Conservation (phyloP, 208 protist species). For the Leishmania martiniquensis region DNA sequence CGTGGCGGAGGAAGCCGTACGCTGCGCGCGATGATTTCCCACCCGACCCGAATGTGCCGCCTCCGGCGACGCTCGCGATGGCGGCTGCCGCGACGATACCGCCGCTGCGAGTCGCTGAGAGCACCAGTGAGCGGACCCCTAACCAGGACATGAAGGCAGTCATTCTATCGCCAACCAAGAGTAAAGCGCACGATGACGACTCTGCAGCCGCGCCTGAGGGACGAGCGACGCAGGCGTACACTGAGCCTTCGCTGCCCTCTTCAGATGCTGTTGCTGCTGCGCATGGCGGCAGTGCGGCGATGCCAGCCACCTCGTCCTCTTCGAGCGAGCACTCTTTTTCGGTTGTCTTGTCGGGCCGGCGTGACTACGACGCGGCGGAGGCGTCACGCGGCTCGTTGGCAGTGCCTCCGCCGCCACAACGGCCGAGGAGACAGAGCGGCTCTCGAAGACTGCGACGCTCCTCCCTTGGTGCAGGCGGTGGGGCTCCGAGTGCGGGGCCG, state of each 20-base stretch:
- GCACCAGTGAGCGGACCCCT: background rate
- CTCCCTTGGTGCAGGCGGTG: background rate
- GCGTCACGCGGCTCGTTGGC: background rate
- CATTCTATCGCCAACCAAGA: conserved; percentile 6
- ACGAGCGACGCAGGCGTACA: background rate
- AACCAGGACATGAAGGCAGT: background rate
- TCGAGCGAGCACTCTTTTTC: conserved; percentile 20
- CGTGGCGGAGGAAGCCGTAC: background rate
- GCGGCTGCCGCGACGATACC: background rate
- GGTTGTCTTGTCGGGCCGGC: conserved; percentile 10
- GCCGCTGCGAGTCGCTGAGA: background rate
- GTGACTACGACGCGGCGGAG: background rate
- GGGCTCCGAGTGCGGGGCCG: background rate
- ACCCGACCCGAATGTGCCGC: conserved; percentile 1
- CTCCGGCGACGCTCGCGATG: background rate
- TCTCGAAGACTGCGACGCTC: background rate
- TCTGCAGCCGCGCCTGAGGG: background rate
- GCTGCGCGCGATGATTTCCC: conserved; percentile 10
- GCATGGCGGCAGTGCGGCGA: background rate
- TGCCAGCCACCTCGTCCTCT: background rate
- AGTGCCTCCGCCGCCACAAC: background rate
- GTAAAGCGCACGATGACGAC: conserved; percentile 5
- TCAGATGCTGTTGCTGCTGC: background rate
- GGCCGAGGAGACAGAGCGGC: background rate
- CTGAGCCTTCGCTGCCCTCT: background rate